Conservation (phyloP, 805 yeast species). For the Tetrapisispora taiwanensis region DNA sequence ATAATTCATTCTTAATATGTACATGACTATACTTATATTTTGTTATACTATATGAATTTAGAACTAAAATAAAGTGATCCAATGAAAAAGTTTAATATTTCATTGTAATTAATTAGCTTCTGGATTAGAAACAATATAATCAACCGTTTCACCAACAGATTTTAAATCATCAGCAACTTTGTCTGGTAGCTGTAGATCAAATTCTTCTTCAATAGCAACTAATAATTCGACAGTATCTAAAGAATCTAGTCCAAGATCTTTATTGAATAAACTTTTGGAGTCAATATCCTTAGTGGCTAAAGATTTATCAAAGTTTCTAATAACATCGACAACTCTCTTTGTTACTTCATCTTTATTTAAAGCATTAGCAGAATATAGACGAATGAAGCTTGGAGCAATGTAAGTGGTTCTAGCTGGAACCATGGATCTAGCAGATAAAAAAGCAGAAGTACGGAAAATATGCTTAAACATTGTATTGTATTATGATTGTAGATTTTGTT, state of each 20-base stretch:
- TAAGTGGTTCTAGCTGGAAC: constrained; percentile 29
- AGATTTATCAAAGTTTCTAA: constrained; percentile 54
- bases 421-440: constrained; percentile 20
- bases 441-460: constrained; percentile 33
- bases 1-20: neutral
- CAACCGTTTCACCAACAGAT: constrained; percentile 88
- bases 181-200: constrained; percentile 77
- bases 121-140: constrained; percentile 67
- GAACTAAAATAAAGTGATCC: no score
- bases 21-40: neutral
- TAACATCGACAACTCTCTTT: constrained; percentile 70
- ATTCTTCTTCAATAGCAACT: constrained; percentile 92
- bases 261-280: constrained; percentile 39
- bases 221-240: constrained; percentile 91
- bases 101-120: constrained; percentile 28
- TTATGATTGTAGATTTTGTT: no score
- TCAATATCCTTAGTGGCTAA: constrained; percentile 34
- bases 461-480: constrained; percentile 40
- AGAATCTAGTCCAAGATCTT: constrained; percentile 62
- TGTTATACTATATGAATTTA: neutral
- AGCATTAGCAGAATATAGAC: constrained; percentile 51
- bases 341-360: constrained; percentile 72
- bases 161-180: constrained; percentile 87
- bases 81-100: no score
- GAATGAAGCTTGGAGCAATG: constrained; percentile 19